Base-by-base conservation (phyloP, 371 early-diverging fungal genomes). In the Actinomucor elegans region DNA sequence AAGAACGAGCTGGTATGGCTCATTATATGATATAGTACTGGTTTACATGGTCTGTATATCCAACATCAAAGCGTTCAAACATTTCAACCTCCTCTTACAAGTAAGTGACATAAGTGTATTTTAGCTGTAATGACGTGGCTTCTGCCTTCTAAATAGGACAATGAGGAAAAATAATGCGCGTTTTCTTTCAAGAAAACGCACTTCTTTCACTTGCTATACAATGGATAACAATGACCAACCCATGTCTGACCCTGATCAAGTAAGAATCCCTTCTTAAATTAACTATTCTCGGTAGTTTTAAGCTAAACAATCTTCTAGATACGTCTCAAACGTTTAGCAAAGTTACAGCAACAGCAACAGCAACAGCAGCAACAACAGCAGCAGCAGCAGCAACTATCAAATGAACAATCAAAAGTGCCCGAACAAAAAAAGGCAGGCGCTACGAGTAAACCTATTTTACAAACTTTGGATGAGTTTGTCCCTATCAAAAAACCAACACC, bases 241-340 rank as follows among this genome's bases (percentile, higher is more conserved):
- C 7, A 20, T 32, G 31, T 40, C 42, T 27, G 52, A 51, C 11
- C 32, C 52, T 23, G 52, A 51, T 11, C 29, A 41, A 42, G 52
- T 51, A 41, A 33, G 9, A 9, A 14, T 1, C 10, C 1, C 6
- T 5, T 1, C 4, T 18, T 15, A 28, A 5, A 20, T 20, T 6
- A n/a, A 10, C 2, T 46, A n/a, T 5, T 6, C 3, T 27, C 8
- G 2, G 10, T 15, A 14, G 26, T 26, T 9, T 21, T 49, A 10
- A 26, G 6, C 7, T 23, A 12, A 20, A 3, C 14, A 9, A n/a
- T 9, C n/a, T 14, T 24, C 4, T 67, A 90, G 87, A 87, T 90
- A 53, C 83, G 90, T 31, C 75, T 81, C 48, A 88, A 86, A 48
- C 83, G 88, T 17, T 67, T 87, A 26, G 87, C 86, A 27, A 88